phyloP scores from a whole-genome alignment of 257 asterid genomes.

The Solanum neorickii region DNA sequence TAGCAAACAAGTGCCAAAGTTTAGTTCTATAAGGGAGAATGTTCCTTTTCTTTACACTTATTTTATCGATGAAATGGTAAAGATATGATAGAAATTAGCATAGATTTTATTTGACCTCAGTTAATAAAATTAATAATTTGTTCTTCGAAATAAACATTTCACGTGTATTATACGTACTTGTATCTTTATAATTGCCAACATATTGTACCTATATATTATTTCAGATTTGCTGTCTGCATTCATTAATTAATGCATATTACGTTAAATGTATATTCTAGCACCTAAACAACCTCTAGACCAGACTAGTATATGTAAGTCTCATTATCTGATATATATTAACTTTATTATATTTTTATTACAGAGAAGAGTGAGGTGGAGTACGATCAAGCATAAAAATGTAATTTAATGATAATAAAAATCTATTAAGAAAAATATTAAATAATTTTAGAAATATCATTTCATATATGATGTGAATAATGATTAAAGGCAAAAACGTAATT shows the following conservation, averaged over 20 bases:
- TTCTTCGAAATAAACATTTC: background rate
- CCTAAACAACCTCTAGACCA: background rate
- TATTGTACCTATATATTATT: background rate
- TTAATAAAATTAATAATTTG: background rate
- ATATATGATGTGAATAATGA: too few relatives aligned
- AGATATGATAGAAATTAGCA: conserved; percentile 34
- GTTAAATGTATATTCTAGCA: background rate
- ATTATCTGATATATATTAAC: background rate
- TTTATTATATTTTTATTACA: too few relatives aligned
- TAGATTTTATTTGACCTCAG: conserved; percentile 11
- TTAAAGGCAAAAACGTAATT: too few relatives aligned
- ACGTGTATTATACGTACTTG: background rate
- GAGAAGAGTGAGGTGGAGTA: too few relatives aligned
- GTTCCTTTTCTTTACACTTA: background rate
- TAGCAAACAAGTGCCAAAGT: background rate
- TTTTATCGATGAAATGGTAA: conserved; percentile 22
- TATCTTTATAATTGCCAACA: background rate
- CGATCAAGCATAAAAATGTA: too few relatives aligned
- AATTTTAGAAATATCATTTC: too few relatives aligned
- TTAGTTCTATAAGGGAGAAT: background rate
- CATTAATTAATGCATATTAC: background rate
- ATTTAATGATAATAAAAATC: too few relatives aligned
- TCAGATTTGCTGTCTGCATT: background rate
- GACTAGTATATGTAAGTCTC: conserved; percentile 2
- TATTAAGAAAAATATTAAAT: too few relatives aligned